Conservation (phyloP, 306 rosid genomes). For the Calophaca sinica region DNA sequence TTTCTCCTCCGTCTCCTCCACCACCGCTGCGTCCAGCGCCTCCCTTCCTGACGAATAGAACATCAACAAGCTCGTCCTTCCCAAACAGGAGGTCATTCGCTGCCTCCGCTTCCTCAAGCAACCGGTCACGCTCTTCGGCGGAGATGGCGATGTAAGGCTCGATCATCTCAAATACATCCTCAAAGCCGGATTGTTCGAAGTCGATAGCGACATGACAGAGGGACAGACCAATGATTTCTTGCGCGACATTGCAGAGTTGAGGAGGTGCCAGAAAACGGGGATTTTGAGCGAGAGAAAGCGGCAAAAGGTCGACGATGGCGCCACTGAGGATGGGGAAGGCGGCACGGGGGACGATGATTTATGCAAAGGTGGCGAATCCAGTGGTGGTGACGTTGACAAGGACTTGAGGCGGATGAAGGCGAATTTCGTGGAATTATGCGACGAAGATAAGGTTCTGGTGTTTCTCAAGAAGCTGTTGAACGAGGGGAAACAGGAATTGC, state of each 20-base stretch:
- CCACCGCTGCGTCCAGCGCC: constrained; percentile 46
- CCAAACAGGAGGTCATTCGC: constrained; percentile 80
- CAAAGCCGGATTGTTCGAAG: constrained; percentile 82
- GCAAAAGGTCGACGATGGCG: constrained; percentile 69
- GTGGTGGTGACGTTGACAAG: constrained; percentile 66
- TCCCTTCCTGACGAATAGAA: constrained; percentile 71
- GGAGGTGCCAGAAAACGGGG: constrained; percentile 93
- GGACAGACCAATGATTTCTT: constrained; percentile 93
- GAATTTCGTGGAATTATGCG: constrained; percentile 79
- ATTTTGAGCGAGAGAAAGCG: constrained; percentile 81
- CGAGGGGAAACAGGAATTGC: constrained; percentile 92
- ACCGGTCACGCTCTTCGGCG: constrained; percentile 89
- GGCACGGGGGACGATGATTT: constrained; percentile 75
- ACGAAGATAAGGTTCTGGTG: constrained; percentile 84
- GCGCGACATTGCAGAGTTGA: constrained; percentile 84
- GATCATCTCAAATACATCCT: constrained; percentile 78
- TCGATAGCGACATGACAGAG: constrained; percentile 90
- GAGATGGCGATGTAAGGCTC: constrained; percentile 80
- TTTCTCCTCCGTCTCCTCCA: constrained; percentile 32
- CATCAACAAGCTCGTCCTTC: constrained; percentile 78
- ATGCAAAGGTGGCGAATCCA: constrained; percentile 70
- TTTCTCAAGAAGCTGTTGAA: constrained; percentile 82
- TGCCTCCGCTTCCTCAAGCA: constrained; percentile 88
- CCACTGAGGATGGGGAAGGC: constrained; percentile 72
- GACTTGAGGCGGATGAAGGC: constrained; percentile 84